Conservation (phyloP, 768 basidiomycete species). For the Epithele typhae region DNA sequence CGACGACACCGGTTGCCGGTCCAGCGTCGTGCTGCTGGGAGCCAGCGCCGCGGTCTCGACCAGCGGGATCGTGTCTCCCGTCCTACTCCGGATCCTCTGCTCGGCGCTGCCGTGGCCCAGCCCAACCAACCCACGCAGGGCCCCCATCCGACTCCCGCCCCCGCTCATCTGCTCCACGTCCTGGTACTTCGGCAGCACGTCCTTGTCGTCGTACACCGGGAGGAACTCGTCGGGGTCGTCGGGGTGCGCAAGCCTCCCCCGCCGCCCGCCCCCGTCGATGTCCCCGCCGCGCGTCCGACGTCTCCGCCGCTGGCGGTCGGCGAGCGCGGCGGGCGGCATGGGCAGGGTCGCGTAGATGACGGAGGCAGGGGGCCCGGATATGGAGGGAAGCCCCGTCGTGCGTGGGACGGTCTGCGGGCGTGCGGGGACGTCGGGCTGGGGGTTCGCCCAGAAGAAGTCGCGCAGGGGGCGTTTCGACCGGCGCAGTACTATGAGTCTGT, state of each 20-base stretch:
- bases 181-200: slow-evolving; percentile 14
- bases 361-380: background rate
- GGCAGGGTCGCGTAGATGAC: slow-evolving; percentile 7
- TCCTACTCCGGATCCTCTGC: background rate
- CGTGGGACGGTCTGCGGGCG: slow-evolving; percentile 8
- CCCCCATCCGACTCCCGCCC: no score
- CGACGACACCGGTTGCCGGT: background rate
- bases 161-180: background rate
- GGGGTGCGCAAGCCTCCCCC: slow-evolving; percentile 6
- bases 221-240: slow-evolving; percentile 11
- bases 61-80: slow-evolving; percentile 9
- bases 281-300: slow-evolving; percentile 6
- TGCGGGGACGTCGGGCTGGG: background rate
- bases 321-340: background rate
- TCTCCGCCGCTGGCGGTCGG: background rate
- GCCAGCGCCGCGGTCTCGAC: background rate
- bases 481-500: slow-evolving; percentile 5
- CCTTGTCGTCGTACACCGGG: slow-evolving; percentile 16
- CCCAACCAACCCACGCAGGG: background rate
- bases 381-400: slow-evolving; percentile 9
- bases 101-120: background rate
- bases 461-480: slow-evolving; percentile 2
- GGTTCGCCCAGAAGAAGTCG: slow-evolving; percentile 6
- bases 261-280: slow-evolving; percentile 5
- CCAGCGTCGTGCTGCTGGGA: background rate